Evolutionary conservation across 2,329 filamentous ascomycete species (phyloP), one percentile per base, ranked within the genome.

Genomic region (Tympanopsis confertula): DNA sequence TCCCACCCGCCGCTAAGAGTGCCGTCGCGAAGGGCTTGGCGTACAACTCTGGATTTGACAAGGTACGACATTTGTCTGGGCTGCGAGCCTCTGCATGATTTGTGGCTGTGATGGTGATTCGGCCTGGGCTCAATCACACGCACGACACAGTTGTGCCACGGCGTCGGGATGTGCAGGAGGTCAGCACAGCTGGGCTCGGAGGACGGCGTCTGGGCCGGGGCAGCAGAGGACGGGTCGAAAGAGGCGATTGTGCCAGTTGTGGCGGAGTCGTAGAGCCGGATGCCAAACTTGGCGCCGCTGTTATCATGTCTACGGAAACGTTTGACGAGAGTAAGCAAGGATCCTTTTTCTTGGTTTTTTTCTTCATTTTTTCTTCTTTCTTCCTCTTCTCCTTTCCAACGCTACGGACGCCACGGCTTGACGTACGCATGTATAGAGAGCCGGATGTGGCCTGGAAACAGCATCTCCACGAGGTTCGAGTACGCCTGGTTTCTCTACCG

Each of bases 401-500:
- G n/a, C n/a, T n/a, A n/a, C n/a, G n/a, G n/a, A n/a, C n/a, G n/a
- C n/a, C n/a, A n/a, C n/a, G n/a, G n/a, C n/a, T 35, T 7, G 7
- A 35, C 30, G 13, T 15, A 35, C 39, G 63, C 62, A 39, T 68
- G 65, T 35, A 68, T 68, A 0, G 62, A 66, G 0, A 68, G 52
- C n/a, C 63, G 61, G 30, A 68, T 51, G 38, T 62, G 57, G 40
- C 61, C 56, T 2, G 64, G 64, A 41, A 65, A 59, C 2, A 66
- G 44, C 3, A 65, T 45, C 47, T 66, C 61, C n/a, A 65, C 53
- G 13, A 67, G 51, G 36, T 66, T 66, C 3, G 63, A 66, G 41
- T 67, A 68, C 7, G 62, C 62, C 41, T 66, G 62, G 43, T 67
- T 68, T 5, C 63, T 53, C 51, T 51, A n/a, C 22, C 22, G 22